Base-by-base conservation (phyloP, 1,139 yeast species). In the Hyphopichia pseudoburtonii region DNA sequence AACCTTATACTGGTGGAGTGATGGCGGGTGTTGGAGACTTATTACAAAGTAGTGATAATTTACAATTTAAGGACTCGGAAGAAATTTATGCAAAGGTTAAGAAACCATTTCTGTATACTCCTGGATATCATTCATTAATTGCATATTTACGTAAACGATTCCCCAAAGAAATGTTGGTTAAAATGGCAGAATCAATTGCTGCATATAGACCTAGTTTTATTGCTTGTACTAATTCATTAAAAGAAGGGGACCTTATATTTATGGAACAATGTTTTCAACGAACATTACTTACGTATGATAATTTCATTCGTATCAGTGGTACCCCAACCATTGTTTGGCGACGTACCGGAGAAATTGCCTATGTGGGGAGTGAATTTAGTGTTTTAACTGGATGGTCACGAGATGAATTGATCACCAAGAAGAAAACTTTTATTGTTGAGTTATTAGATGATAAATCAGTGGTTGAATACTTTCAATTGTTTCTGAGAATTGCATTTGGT, bases 241-340 rank as follows among this genome's bases (percentile, higher is more conserved):
- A 89, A 40, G 95, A 87, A 48, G 95, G 87, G 35, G 98, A 92
- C 57, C 69, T 90, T 54, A 86, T 90, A 5, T 92, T 92, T 53
- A 89, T 92, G 87, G 98, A 92, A 54, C 95, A 90, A 62, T 87
- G 96, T 51, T 90, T 90, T 64, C 97, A 92, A 58, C 66, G 98
- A 34, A 89, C 97, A 0, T 64, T 92, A 33, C 64, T 90, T 33
- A 96, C 95, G 43, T 92, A 89, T 57, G 94, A 88, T 47, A 86
- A 82, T 56, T 86, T 86, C 56, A 85, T 92, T 29, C 72, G 81
- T 15, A 80, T 85, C 17, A 82, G 90, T 32, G 97, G 97, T 0
- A 90, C 97, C 0, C 97, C 97, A 0, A 89, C 97, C 0, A 78
- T 90, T 19, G 92, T 89, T 5, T 92, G 97, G 97, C 70, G 98